Base-by-base conservation (phyloP, 495 filamentous ascomycete genomes). In the Durotheca rogersii region DNA sequence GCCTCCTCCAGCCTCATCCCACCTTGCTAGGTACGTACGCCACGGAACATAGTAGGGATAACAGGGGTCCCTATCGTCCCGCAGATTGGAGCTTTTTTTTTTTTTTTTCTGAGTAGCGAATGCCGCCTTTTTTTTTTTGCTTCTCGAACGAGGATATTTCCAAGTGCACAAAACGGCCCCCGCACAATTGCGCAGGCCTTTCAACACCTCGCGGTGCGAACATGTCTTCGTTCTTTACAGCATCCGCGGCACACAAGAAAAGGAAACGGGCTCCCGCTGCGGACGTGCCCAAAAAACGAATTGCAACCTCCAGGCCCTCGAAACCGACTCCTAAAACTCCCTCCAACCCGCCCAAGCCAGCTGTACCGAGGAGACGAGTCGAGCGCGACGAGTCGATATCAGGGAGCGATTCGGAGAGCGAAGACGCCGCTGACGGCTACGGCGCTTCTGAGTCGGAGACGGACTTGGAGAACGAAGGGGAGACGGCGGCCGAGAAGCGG, bases 171-270 rank as follows among this genome's bases (percentile, higher is more conserved):
- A 47, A 37, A 46, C 47, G 54, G 48, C 41, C 41, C 41, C 45
- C 43, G 57, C 54, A 44, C 40, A 41, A 51, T 31, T 25, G 34
- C 50, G 53, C 42, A 42, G 33, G 42, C 46, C 42, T 16, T 30
- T 50, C 25, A 14, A 63, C 14, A 48, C 16, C 31, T 12, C 37
- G 36, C 15, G 27, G 38, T 23, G 39, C 48, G 40, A 62, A 35
- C 21, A 90, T 92, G 87, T 88, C 88, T 41, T 92, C 87, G 12
- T 95, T 94, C 70, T 95, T 95, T 65, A 89, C 89, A 32, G 63
- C 84, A 17, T 85, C 89, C 32, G 79, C 80, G 16, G 83, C 84
- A 20, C 82, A 87, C 59, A 88, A 85, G 71, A 93, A 94, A 78
- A 75, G 89, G 60, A 93, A 94, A 74, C 73, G 79, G 16, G 53